phyloP scores from a whole-genome alignment of 345 rosid species.

The Eucalyptus cladocalyx region DNA sequence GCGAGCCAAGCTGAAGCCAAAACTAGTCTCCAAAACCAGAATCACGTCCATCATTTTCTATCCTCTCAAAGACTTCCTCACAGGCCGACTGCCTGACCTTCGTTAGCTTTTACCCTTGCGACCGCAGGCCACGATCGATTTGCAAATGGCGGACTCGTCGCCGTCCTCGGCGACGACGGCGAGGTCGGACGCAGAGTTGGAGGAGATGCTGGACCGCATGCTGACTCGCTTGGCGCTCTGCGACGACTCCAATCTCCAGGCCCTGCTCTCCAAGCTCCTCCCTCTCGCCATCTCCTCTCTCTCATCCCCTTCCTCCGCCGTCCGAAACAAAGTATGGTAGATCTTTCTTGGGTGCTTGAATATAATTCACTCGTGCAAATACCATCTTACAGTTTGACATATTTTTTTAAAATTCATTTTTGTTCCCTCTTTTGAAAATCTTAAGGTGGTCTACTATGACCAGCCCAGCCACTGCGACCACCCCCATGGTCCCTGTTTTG shows the following conservation, averaged over 20 bases:
- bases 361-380: background rate
- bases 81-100: background rate
- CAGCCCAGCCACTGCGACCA: background rate
- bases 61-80: background rate
- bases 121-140: background rate
- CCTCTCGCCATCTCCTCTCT: conserved; percentile 72
- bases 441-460: background rate
- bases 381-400: background rate
- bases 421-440: background rate
- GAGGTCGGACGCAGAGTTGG: conserved; percentile 54
- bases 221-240: conserved; percentile 79
- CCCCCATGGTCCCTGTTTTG: background rate
- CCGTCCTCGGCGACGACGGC: conserved; percentile 7
- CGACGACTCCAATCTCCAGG: conserved; percentile 70
- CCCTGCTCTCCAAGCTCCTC: conserved; percentile 65
- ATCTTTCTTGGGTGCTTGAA: background rate
- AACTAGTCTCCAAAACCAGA: background rate
- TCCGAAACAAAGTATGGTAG: conserved; percentile 60
- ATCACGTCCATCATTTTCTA: background rate
- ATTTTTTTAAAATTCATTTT: background rate
- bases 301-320: conserved; percentile 42
- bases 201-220: conserved; percentile 89
- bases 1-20: background rate
- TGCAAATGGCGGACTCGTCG: conserved; percentile 43
- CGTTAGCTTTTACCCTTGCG: background rate